Evolutionary conservation across 2,329 filamentous ascomycete genomes (phyloP).

Genomic region (Trichoderma semiorbis): DNA sequence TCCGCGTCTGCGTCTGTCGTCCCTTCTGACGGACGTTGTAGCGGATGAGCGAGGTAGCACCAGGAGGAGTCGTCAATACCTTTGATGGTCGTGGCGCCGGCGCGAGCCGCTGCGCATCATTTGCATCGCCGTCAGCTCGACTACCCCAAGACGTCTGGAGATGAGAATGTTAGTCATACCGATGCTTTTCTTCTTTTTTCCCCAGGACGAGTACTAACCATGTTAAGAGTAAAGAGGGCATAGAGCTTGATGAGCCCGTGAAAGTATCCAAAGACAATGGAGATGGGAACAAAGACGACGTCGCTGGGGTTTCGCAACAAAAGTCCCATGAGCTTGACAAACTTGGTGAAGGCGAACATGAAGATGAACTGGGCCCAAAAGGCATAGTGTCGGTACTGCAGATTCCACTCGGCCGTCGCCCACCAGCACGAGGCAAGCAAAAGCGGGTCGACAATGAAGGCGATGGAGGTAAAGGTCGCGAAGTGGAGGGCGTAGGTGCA

Average conservation of each 20-base stretch:
- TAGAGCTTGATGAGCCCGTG: conserved; percentile 92
- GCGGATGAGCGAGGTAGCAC: conserved; percentile 42
- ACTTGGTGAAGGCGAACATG: conserved; percentile 81
- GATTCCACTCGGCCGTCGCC: conserved; percentile 61
- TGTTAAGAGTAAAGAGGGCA: conserved; percentile 75
- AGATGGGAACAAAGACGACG: conserved; percentile 75
- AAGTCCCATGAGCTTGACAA: conserved; percentile 83
- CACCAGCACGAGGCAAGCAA: conserved; percentile 67
- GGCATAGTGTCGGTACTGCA: conserved; percentile 48
- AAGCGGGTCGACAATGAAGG: conserved; percentile 72
- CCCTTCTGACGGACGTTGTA: conserved; percentile 45
- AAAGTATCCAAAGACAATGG: conserved; percentile 86
- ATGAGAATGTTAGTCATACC: neutral
- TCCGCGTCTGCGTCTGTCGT: conserved; percentile 29
- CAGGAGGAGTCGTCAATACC: conserved; percentile 44
- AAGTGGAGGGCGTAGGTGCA: conserved; percentile 90
- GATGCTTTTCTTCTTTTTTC: neutral
- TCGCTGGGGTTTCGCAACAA: conserved; percentile 83
- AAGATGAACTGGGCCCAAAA: conserved; percentile 64
- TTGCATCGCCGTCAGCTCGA: conserved; percentile 83
- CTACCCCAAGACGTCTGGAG: conserved; percentile 90
- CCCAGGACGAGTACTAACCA: conserved; percentile 57
- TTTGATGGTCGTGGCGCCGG: conserved; percentile 41
- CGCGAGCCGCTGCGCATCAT: conserved; percentile 69
- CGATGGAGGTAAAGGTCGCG: conserved; percentile 87